phyloP scores from a whole-genome alignment of 2,329 filamentous ascomycete genomes.

The Phialophora tarda region DNA sequence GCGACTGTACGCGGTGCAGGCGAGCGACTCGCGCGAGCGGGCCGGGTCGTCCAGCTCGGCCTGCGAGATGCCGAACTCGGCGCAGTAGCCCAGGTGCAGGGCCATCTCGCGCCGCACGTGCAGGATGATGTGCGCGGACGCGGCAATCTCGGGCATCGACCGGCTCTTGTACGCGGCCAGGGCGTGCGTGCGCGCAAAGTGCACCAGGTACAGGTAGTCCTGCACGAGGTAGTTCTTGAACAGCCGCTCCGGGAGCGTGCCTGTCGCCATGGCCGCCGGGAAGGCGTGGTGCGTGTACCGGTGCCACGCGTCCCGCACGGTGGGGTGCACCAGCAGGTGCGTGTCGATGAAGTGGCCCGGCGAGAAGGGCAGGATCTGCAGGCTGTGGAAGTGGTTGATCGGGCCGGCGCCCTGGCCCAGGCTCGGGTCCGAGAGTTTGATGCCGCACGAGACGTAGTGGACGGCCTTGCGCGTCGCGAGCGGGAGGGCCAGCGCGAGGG shows the following conservation, averaged over 20 bases:
- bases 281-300: conserved; percentile 82
- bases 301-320: conserved; percentile 76
- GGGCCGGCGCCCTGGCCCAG: conserved; percentile 67
- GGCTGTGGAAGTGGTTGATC: conserved; percentile 71
- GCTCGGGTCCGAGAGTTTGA: conserved; percentile 55
- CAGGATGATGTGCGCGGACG: conserved; percentile 71
- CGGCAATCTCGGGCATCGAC: conserved; percentile 72
- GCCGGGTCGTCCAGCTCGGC: conserved; percentile 68
- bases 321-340: conserved; percentile 75
- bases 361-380: conserved; percentile 64
- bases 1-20: conserved; percentile 81
- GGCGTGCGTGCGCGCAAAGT: conserved; percentile 86
- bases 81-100: conserved; percentile 82
- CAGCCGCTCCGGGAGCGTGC: conserved; percentile 72
- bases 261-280: conserved; percentile 75
- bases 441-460: conserved; percentile 66
- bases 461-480: conserved; percentile 54
- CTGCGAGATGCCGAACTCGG: conserved; percentile 75
- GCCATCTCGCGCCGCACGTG: conserved; percentile 81
- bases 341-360: conserved; percentile 75
- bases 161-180: conserved; percentile 85
- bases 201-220: conserved; percentile 89
- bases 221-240: conserved; percentile 92
- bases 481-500: conserved; percentile 55
- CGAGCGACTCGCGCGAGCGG: conserved; percentile 69